A percentile compares a stretch with the other conserved stretches of the same genome.
These are phyloP conservation scores for Penicillium manginii DNA, from an alignment of 495 filamentous ascomycete genomes.

Conservation along the genomic window DNA sequence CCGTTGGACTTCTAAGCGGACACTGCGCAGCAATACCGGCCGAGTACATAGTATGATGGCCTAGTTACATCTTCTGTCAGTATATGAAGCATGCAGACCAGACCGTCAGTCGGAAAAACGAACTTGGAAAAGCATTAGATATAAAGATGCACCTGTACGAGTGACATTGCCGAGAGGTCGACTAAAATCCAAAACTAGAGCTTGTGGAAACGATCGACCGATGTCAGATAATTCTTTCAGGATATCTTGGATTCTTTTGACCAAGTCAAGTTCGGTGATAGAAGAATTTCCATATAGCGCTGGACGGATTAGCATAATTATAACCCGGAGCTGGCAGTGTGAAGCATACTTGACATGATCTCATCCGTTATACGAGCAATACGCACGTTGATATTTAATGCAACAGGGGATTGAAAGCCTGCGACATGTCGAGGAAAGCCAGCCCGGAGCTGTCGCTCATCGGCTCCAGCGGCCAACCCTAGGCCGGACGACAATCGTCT, in stretches of 20 bases:
- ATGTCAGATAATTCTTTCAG: slow-evolving; percentile 27
- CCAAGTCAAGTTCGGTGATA: slow-evolving; percentile 25
- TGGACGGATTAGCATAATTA: background rate
- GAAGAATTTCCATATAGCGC: slow-evolving; percentile 28
- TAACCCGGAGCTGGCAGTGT: background rate
- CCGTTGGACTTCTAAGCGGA: slow-evolving; percentile 18
- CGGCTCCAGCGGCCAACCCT: slow-evolving; percentile 28
- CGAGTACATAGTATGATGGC: slow-evolving; percentile 30
- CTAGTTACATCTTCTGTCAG: slow-evolving; percentile 5
- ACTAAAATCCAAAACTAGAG: slow-evolving; percentile 23
- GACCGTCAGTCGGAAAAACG: background rate
- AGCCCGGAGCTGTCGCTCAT: slow-evolving; percentile 24
- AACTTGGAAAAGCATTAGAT: slow-evolving; percentile 28
- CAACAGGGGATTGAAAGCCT: slow-evolving; percentile 27
- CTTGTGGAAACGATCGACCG: slow-evolving; percentile 19
- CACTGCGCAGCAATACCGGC: slow-evolving; percentile 26
- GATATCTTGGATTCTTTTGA: slow-evolving; percentile 21
- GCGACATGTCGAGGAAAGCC: slow-evolving; percentile 20
- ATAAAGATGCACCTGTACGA: slow-evolving; percentile 26
- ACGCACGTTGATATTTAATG: slow-evolving; percentile 26
- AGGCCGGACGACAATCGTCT: slow-evolving; percentile 30
- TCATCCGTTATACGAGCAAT: slow-evolving; percentile 30
- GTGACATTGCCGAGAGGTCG: slow-evolving; percentile 21
- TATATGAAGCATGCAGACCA: background rate
- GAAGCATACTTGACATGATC: slow-evolving; percentile 27